These are phyloP conservation scores for Rossbeevera mucosa DNA, from an alignment of 768 basidiomycete species.

Conservation along the genomic window DNA sequence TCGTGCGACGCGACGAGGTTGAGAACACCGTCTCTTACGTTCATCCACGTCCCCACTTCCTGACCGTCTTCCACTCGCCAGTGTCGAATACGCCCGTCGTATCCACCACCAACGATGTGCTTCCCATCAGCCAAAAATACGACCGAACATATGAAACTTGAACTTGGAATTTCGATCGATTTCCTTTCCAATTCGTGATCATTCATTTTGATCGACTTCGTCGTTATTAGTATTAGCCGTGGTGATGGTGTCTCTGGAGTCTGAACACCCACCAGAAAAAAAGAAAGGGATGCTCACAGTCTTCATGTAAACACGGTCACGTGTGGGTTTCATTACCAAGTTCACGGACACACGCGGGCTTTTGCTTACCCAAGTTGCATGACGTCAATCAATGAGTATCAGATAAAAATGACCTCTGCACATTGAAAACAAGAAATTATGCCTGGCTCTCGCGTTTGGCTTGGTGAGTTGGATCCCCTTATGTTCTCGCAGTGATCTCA, in stretches of 20 bases:
- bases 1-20: neutral
- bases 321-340: neutral
- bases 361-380: too few species aligned
- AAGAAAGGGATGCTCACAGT: too few species aligned
- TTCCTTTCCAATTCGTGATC: neutral
- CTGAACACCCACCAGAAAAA: too few species aligned
- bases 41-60: neutral
- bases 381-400: too few species aligned
- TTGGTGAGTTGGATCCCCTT: slow-evolving; percentile 9
- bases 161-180: neutral
- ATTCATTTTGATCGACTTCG: neutral
- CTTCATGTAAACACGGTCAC: neutral
- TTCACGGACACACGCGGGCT: too few species aligned
- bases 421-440: slow-evolving; percentile 7
- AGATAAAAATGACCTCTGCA: too few species aligned
- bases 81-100: neutral
- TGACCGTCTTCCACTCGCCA: slow-evolving; percentile 1
- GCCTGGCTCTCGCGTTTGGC: slow-evolving; percentile 22
- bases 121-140: slow-evolving; percentile 1
- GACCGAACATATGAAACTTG: neutral
- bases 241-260: neutral
- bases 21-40: neutral
- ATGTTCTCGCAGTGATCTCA: neutral
- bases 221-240: neutral
- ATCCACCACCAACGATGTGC: slow-evolving; percentile 2